A percentile compares a stretch with the other conserved stretches of the same genome.
Conservation (phyloP, 768 basidiomycete genomes). For the Pleurotus eryngii region DNA sequence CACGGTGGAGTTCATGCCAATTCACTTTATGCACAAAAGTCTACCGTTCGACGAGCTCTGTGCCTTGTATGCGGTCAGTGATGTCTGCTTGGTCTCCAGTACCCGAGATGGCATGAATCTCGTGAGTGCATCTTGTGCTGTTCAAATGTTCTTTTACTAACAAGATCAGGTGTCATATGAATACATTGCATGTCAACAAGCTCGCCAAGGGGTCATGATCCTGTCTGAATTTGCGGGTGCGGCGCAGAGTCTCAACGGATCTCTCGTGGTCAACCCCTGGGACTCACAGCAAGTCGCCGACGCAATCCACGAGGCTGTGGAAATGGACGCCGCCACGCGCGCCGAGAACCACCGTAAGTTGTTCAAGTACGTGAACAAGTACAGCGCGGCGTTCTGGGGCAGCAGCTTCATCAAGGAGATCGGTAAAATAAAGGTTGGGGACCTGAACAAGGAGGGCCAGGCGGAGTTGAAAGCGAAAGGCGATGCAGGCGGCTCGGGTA, state of each 20-base stretch:
- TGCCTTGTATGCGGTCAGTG: constrained; percentile 95
- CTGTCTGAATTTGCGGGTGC: constrained; percentile 98
- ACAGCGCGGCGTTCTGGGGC: constrained; percentile 91
- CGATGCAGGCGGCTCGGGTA: constrained; percentile 33
- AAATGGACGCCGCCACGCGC: constrained; percentile 78
- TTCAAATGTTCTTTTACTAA: no score
- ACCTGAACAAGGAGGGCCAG: constrained; percentile 33
- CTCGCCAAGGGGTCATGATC: constrained; percentile 94
- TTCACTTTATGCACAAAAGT: constrained; percentile 98
- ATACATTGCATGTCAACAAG: constrained; percentile 93
- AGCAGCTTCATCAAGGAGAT: constrained; percentile 87
- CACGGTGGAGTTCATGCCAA: constrained; percentile 99
- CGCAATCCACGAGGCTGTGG: constrained; percentile 94
- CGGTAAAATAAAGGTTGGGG: constrained; percentile 50
- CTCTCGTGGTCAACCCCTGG: constrained; percentile 98
- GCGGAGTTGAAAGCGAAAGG: constrained; percentile 29
- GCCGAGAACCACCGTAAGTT: constrained; percentile 93
- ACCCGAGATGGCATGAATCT: constrained; percentile 99
- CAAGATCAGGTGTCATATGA: constrained; percentile 87
- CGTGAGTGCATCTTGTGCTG: constrained; percentile 42
- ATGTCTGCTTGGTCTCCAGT: constrained; percentile 92
- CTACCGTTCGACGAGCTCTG: constrained; percentile 92
- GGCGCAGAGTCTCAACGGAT: constrained; percentile 92
- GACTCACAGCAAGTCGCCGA: constrained; percentile 98
- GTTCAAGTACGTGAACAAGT: constrained; percentile 95